Evolutionary conservation across 192 early-diverging fungal species (phyloP), one percentile per base, ranked within the genome.

Genomic region (Backusella psychrophila): DNA sequence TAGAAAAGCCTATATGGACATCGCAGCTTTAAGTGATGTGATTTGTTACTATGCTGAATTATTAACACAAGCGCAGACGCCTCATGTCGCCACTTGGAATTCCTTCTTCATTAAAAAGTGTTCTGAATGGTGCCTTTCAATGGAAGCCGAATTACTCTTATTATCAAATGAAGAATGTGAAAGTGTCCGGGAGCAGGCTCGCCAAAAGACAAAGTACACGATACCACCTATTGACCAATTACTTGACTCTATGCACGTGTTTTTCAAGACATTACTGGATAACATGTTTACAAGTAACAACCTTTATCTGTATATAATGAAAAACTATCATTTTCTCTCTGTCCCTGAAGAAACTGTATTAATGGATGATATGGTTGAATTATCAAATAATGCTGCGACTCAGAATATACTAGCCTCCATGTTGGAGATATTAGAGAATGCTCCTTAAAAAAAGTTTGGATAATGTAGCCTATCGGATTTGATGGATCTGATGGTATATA

Each of bases 141-240:
- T 75, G 15, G 74, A 75, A 46, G 44, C 74, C 2, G 74, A 75
- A 49, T 75, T 75, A 21, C 21, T 41, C 15, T 7, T 75, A 11
- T n/a, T 66, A n/a, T 38, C 21, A 12, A 46, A 29, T 9, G 42
- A 75, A 34, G 36, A 33, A n/a, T 11, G 38, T 9, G 63, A 42
- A 35, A 26, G 44, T 34, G 35, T 63, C 12, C 31, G 19, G 1
- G 38, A 46, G 29, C 23, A 33, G 38, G 74, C 41, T 67, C 19
- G 34, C 21, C 38, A 68, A 44, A 39, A n/a, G n/a, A 26, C 14
- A 17, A 29, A 42, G 3, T 44, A 31, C 35, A 39, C 11, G 67
- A 33, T 67, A 42, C 74, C 74, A 23, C n/a, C 59, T 33, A 4
- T 75, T 23, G 21, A 26, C 21, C 38, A 42, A 21, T 44, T 75